These are phyloP conservation scores for Apophysomyces ossiformis DNA, from an alignment of 371 early-diverging fungal species.

Conservation along the genomic window DNA sequence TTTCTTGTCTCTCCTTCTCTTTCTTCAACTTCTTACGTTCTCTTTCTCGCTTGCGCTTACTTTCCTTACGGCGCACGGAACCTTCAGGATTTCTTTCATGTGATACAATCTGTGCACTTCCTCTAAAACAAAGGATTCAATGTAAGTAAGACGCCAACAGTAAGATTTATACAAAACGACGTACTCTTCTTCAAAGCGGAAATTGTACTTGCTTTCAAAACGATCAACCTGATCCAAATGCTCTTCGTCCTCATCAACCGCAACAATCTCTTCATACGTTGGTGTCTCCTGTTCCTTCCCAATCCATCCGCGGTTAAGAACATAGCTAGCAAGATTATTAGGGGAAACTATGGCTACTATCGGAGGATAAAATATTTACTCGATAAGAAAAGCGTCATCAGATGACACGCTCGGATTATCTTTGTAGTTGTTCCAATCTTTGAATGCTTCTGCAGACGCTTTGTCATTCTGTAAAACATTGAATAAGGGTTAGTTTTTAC, in stretches of 20 bases:
- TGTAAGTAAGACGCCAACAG: not conserved
- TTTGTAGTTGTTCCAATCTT: conserved; percentile 68
- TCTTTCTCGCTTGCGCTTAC: conserved; percentile 73
- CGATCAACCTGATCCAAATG: conserved; percentile 78
- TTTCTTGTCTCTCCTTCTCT: conserved; percentile 64
- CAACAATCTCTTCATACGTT: conserved; percentile 66
- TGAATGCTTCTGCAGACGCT: conserved; percentile 55
- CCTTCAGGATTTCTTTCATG: conserved; percentile 83
- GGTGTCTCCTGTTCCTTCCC: conserved; percentile 70
- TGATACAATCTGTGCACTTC: conserved; percentile 63
- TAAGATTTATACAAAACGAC: conserved; percentile 12
- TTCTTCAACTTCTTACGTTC: conserved; percentile 73
- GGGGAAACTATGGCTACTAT: conserved; percentile 12
- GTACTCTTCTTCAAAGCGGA: conserved; percentile 91
- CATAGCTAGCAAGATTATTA: conserved; percentile 52
- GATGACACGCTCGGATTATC: conserved; percentile 53
- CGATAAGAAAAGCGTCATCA: conserved; percentile 90
- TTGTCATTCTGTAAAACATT: conserved; percentile 38
- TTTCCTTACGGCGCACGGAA: conserved; percentile 73
- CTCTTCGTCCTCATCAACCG: conserved; percentile 68
- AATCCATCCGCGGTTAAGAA: conserved; percentile 94
- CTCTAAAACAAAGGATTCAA: conserved; percentile 31
- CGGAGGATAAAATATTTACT: conserved; percentile 48
- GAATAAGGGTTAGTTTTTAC: too few relatives aligned
- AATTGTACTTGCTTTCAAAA: conserved; percentile 92